Evolutionary conservation across 257 asterid species (phyloP).

Genomic region (Misopates orontium): DNA sequence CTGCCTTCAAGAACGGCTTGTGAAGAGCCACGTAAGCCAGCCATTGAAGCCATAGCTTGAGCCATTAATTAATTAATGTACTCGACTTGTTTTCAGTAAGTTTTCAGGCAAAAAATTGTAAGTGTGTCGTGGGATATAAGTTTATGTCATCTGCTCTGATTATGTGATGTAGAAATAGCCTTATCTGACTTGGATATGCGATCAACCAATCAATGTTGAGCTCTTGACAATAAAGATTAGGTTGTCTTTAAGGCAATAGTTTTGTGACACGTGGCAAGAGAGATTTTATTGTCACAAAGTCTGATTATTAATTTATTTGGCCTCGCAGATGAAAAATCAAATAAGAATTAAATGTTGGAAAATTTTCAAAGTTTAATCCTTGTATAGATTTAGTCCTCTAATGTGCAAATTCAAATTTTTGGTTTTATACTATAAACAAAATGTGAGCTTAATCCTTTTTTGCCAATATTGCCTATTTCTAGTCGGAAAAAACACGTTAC

Average conservation of each 20-base stretch:
- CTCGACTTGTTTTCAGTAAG: background rate
- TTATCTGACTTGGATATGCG: conserved; percentile 33
- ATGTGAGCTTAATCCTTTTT: too few species aligned
- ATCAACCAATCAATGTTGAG: conserved; percentile 19
- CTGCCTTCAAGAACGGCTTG: conserved; percentile 83
- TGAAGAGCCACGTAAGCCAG: conserved; percentile 78
- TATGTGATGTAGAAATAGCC: conserved; percentile 29
- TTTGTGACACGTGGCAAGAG: conserved; percentile 18
- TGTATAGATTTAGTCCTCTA: too few species aligned
- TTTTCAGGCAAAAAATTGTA: conserved; percentile 10
- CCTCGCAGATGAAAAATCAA: too few species aligned
- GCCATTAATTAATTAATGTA: background rate
- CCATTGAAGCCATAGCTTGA: conserved; percentile 73
- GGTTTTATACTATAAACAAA: too few species aligned
- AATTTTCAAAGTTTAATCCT: too few species aligned
- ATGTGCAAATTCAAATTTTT: too few species aligned
- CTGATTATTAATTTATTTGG: too few species aligned
- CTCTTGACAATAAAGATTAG: conserved; percentile 15
- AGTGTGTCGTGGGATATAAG: background rate
- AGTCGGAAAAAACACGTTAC: too few species aligned
- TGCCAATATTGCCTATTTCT: too few species aligned
- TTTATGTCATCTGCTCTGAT: background rate
- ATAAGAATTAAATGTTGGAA: too few species aligned
- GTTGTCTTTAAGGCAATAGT: conserved; percentile 1
- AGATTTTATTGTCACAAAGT: background rate